These are phyloP conservation scores for Prunus persica DNA, from an alignment of 306 rosid genomes.

Conservation along the genomic window Prunus_persica_NCBIv2 NC_034016.1:16221501-16222000, in stretches of 20 bases:
- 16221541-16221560: slow-evolving; percentile 28
- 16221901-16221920: slow-evolving; percentile 1
- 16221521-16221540: background rate
- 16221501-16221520: background rate
- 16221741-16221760: slow-evolving; percentile 11
- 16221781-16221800: slow-evolving; percentile 22
- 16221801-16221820: background rate
- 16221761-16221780: slow-evolving; percentile 45
- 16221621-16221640: slow-evolving; percentile 30
- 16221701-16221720: slow-evolving; percentile 79
- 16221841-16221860: slow-evolving; percentile 52
- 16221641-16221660: slow-evolving; percentile 94
- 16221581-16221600: background rate
- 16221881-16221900: slow-evolving; percentile 32
- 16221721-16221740: slow-evolving; percentile 41
- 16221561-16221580: slow-evolving; percentile 23
- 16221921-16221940: background rate
- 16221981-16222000: background rate
- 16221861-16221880: slow-evolving; percentile 54
- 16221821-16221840: slow-evolving; percentile 71
- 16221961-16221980: slow-evolving; percentile 1
- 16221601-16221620: slow-evolving; percentile 14
- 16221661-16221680: slow-evolving; percentile 70
- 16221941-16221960: slow-evolving; percentile 8
- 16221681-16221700: slow-evolving; percentile 63